These are phyloP conservation scores for Candida labiduridarum DNA, from an alignment of 1,139 yeast species.

Conservation along the genomic window DNA sequence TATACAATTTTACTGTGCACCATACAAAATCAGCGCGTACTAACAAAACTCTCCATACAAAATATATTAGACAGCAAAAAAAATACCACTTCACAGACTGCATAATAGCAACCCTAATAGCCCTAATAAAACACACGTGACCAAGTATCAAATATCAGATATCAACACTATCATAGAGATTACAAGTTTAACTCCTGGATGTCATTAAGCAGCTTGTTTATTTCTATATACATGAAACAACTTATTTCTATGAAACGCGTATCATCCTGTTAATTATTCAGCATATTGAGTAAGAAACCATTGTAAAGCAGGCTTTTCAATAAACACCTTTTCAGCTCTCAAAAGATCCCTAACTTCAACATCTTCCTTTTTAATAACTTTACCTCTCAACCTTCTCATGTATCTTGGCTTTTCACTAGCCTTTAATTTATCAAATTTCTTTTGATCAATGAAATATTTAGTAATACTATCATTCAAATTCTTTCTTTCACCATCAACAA, in stretches of 20 bases:
- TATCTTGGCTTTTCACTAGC: constrained; percentile 15
- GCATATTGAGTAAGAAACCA: constrained; percentile 47
- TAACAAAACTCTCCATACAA: neutral
- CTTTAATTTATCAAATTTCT: constrained; percentile 6
- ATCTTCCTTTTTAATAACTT: constrained; percentile 72
- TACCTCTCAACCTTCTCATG: constrained; percentile 58
- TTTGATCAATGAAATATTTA: constrained; percentile 6
- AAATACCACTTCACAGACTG: constrained; percentile 5
- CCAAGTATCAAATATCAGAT: neutral
- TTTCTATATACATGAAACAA: constrained; percentile 15
- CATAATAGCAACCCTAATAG: constrained; percentile 18
- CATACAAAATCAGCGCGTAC: neutral
- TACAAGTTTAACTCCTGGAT: neutral
- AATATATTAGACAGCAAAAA: neutral
- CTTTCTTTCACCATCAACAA: constrained; percentile 54
- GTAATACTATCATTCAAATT: constrained; percentile 43
- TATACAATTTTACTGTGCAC: too few relatives aligned
- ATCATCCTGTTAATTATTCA: neutral
- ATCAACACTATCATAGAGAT: neutral
- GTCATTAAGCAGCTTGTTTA: neutral
- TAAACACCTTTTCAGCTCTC: constrained; percentile 74
- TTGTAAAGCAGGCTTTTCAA: constrained; percentile 75
- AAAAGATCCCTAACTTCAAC: constrained; percentile 83
- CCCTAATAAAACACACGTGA: constrained; percentile 19
- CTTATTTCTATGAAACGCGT: neutral